Evolutionary conservation across 225 moss, liverwort and hornwort genomes (phyloP).

Genomic region (Anthoceros angustus): DNA sequence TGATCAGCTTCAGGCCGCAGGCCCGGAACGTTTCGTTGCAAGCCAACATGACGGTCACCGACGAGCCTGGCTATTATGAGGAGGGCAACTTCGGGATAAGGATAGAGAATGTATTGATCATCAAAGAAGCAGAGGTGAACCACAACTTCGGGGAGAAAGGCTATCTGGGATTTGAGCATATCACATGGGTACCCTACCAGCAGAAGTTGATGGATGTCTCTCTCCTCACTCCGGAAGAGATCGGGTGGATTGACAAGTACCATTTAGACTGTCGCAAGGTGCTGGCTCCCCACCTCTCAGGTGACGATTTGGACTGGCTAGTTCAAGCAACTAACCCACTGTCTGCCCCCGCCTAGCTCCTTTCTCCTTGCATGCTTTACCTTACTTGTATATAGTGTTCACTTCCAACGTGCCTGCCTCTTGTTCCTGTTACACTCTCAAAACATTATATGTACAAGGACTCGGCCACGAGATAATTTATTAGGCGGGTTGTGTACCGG

Average conservation of each 20-base stretch:
- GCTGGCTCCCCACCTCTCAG: constrained; percentile 34
- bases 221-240: constrained; percentile 44
- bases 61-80: constrained; percentile 79
- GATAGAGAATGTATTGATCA: constrained; percentile 69
- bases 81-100: constrained; percentile 76
- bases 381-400: too few relatives aligned
- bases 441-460: too few relatives aligned
- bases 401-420: too few relatives aligned
- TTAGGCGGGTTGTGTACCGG: too few relatives aligned
- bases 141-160: constrained; percentile 73
- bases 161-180: constrained; percentile 61
- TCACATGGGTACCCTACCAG: constrained; percentile 72
- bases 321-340: constrained; percentile 51
- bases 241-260: constrained; percentile 61
- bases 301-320: constrained; percentile 50
- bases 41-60: constrained; percentile 69
- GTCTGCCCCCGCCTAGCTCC: constrained; percentile 3
- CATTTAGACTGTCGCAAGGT: constrained; percentile 47
- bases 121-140: constrained; percentile 53
- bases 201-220: constrained; percentile 66
- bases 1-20: constrained; percentile 80
- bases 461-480: too few relatives aligned
- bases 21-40: constrained; percentile 72
- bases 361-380: too few relatives aligned
- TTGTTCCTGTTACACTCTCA: too few relatives aligned